A percentile compares a stretch with the other conserved stretches of the same genome.
phyloP scores from a whole-genome alignment of 257 asterid genomes.

The Solanum paucissectum region DNA sequence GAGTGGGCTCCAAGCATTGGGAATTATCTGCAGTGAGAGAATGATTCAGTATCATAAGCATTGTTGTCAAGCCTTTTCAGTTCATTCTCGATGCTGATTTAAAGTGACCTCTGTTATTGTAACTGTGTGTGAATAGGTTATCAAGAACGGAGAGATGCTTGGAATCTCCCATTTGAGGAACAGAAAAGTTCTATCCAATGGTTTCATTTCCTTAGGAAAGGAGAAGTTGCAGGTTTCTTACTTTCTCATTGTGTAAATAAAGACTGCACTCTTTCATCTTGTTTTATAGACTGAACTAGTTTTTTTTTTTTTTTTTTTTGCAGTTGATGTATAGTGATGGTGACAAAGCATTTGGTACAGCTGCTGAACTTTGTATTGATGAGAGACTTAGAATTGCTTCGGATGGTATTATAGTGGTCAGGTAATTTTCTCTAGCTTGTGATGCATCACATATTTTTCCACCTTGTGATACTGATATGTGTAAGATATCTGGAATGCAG shows the following conservation, averaged over 20 bases:
- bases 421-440: slow-evolving; percentile 26
- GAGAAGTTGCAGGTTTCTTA: slow-evolving; percentile 73
- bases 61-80: not conserved
- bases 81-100: not conserved
- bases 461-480: slow-evolving; percentile 3
- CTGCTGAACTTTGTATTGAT: slow-evolving; percentile 79
- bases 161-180: slow-evolving; percentile 95
- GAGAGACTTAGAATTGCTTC: slow-evolving; percentile 86
- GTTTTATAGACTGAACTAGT: not conserved
- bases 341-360: slow-evolving; percentile 97
- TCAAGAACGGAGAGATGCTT: slow-evolving; percentile 98
- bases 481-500: slow-evolving; percentile 28
- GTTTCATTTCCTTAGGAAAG: slow-evolving; percentile 79
- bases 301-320: not conserved
- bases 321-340: slow-evolving; percentile 99
- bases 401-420: slow-evolving; percentile 90
- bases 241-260: slow-evolving; percentile 3
- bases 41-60: not conserved
- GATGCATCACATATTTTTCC: slow-evolving; percentile 6
- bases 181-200: slow-evolving; percentile 88
- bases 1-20: not conserved
- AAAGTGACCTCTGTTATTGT: not conserved
- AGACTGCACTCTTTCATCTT: not conserved
- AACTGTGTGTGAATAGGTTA: slow-evolving; percentile 43
- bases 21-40: not conserved